Conservation (phyloP, 768 basidiomycete genomes). For the Lactarius quietus region DNA sequence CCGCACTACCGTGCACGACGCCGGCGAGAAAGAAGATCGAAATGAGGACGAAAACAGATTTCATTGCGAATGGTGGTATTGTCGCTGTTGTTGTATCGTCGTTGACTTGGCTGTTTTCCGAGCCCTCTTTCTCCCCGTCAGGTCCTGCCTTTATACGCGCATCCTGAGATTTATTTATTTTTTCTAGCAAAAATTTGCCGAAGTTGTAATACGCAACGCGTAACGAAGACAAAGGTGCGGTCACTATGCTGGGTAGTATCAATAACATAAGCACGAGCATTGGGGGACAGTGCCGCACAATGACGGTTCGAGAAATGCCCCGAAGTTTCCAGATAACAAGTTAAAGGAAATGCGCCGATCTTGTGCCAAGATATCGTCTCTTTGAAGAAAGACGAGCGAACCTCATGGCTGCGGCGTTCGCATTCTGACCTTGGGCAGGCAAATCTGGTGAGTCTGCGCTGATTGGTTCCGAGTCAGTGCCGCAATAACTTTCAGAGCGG, state of each 20-base stretch:
- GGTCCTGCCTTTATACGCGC: slow-evolving; percentile 1
- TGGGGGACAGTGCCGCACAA: neutral
- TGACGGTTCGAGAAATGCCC: too few relatives aligned
- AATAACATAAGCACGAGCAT: neutral
- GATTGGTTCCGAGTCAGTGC: too few relatives aligned
- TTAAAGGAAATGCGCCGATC: too few relatives aligned
- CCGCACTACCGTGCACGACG: neutral
- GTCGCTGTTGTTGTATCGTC: slow-evolving; percentile 16
- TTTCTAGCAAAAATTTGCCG: neutral
- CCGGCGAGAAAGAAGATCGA: neutral
- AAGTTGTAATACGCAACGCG: neutral
- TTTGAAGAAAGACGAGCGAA: too few relatives aligned
- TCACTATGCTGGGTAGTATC: neutral
- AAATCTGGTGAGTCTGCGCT: too few relatives aligned
- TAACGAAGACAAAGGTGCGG: neutral
- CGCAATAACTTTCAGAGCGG: too few relatives aligned
- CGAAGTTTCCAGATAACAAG: too few relatives aligned
- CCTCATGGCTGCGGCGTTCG: too few relatives aligned
- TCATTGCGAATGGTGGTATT: neutral
- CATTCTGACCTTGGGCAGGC: too few relatives aligned
- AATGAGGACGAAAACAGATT: neutral
- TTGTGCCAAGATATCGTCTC: too few relatives aligned
- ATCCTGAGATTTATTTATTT: neutral
- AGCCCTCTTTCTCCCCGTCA: neutral
- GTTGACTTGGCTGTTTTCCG: neutral